A percentile compares a stretch with the other conserved stretches of the same genome.
Evolutionary conservation across 2,329 filamentous ascomycete genomes (phyloP).

Genomic region (Aureobasidium sp.): DNA sequence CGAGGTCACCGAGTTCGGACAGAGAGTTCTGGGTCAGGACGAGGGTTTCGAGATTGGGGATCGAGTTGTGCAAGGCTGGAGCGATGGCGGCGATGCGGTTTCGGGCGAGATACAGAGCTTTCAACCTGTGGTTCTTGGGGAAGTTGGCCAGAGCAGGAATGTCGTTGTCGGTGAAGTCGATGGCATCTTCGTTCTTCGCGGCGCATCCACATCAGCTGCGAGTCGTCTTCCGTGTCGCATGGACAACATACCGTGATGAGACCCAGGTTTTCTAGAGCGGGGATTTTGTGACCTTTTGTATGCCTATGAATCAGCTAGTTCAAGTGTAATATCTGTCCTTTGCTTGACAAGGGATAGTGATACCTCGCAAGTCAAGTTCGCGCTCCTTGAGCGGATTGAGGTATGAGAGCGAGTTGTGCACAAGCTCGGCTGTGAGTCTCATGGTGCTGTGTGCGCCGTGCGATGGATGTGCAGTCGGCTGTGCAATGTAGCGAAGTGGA

Average conservation of each 20-base stretch:
- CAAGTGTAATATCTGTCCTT: constrained; percentile 96
- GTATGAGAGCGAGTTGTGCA: constrained; percentile 91
- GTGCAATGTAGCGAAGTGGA: too few species aligned
- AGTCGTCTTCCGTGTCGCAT: neutral
- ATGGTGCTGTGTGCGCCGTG: constrained; percentile 48
- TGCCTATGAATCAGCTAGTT: constrained; percentile 33
- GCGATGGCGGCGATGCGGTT: constrained; percentile 85
- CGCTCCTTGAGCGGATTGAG: constrained; percentile 98
- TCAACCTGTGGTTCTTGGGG: constrained; percentile 80
- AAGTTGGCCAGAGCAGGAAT: constrained; percentile 87
- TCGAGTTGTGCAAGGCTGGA: constrained; percentile 60
- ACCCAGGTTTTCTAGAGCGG: constrained; percentile 94
- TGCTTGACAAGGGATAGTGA: constrained; percentile 51
- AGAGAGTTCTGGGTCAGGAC: constrained; percentile 80
- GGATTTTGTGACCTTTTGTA: constrained; percentile 87
- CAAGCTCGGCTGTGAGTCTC: constrained; percentile 93
- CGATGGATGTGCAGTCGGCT: too few species aligned
- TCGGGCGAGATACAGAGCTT: constrained; percentile 78
- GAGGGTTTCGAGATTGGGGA: constrained; percentile 76
- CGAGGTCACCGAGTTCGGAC: constrained; percentile 76
- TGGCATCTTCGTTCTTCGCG: constrained; percentile 81
- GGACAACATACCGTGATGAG: constrained; percentile 68
- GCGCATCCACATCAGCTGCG: constrained; percentile 8
- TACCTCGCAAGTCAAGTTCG: constrained; percentile 98
- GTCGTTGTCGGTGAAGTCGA: constrained; percentile 98